phyloP scores from a whole-genome alignment of 106 monocot species.

The Dendrobium chrysotoxum region DNA sequence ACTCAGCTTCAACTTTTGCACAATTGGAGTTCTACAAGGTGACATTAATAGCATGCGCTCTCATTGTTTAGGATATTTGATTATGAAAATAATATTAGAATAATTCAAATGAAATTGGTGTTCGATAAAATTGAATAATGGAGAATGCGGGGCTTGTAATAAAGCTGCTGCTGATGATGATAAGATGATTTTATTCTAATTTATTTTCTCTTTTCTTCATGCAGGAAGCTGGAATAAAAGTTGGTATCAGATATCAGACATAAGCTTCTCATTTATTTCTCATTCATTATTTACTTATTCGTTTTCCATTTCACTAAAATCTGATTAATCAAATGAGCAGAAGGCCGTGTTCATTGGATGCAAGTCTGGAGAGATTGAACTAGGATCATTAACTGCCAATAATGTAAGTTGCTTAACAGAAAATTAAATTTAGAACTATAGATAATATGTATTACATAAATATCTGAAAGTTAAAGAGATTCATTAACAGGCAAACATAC shows the following conservation, averaged over 20 bases:
- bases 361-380: conserved; percentile 59
- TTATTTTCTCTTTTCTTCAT: conserved; percentile 7
- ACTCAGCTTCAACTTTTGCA: conserved; percentile 23
- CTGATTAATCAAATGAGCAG: conserved; percentile 15
- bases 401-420: conserved; percentile 11
- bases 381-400: conserved; percentile 26
- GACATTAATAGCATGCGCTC: not conserved
- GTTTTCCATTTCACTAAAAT: not conserved
- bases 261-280: not conserved
- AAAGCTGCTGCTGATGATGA: no score
- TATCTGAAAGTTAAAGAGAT: not conserved
- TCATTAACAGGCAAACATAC: conserved; percentile 18
- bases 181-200: not conserved
- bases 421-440: no score
- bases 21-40: conserved; percentile 77
- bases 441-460: no score
- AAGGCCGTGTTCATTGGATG: conserved; percentile 59
- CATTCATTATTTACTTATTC: not conserved
- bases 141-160: no score
- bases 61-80: no score
- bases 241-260: conserved; percentile 8
- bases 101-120: no score
- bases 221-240: conserved; percentile 82
- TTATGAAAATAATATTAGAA: no score
- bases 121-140: no score